Base-by-base conservation (phyloP, 148 eudicot species). In the Tetragonia tetragonoides region DNA sequence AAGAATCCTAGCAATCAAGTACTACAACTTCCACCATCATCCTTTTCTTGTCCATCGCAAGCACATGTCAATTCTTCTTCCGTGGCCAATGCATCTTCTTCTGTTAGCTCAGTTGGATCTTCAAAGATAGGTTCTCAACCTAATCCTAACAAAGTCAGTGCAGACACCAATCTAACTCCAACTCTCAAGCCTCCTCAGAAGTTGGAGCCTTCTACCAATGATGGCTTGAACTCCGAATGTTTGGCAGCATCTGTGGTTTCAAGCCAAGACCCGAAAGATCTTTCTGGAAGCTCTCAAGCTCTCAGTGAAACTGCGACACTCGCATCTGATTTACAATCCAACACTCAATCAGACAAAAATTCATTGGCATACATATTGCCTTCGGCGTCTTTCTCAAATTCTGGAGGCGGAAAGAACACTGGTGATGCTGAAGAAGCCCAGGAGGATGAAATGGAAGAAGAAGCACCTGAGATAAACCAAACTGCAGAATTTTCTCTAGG, bases 381-480 rank as follows among this genome's bases (percentile, higher is more conserved):
- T 23, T 39, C 88, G 54, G 75, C 80, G 56, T 72, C 78, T 73
- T 72, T 57, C 49, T 70, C 87, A 70, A 80, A 60, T 60, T 82
- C 78, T 74, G 92, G 72, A 77, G 81, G 61, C 78, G 79, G 56
- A 71, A 85, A 83, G 78, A 71, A 49, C 12, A 80, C 57, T 72
- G 75, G 66, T 61, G 83, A 82, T 81, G 79, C 75, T 64, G 65
- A 70, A n/a, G 81, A 75, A 70, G 75, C 85, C 67, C 89, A 87
- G 62, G 97, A 90, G 80, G 99, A 95, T 77, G 97, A 95, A 76
- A 95, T 95, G 99, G 99, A 95, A 63, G 99, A 95, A 88, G 99
- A 88, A 86, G 92, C 97, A 64, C 90, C 94, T 40, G 99, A 95
- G 83, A 81, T 84, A 47, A 81, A 77, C 80, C 87, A 80, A 42